Percentiles rank a stretch among this genome's conserved stretches.
These are phyloP conservation scores for Claviceps sorghi DNA, from an alignment of 2,329 filamentous ascomycete species.

Conservation along the genomic window DNA sequence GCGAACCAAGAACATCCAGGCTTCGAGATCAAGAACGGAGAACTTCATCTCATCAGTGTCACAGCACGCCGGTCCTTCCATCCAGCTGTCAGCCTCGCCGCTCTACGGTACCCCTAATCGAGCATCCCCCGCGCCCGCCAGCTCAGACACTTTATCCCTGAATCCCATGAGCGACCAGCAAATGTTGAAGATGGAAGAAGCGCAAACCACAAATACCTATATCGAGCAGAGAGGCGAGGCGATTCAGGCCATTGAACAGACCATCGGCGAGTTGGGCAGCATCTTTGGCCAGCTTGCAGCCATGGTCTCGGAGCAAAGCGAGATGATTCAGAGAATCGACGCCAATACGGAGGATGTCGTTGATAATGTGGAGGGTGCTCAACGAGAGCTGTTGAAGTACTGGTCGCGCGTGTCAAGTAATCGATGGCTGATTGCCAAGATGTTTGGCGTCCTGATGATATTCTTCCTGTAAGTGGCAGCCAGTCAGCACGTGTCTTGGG, in stretches of 20 bases:
- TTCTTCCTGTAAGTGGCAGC: conserved; percentile 51
- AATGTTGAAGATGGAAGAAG: conserved; percentile 85
- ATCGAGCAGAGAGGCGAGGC: conserved; percentile 89
- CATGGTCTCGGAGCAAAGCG: conserved; percentile 95
- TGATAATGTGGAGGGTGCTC: conserved; percentile 94
- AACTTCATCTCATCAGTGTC: conserved; percentile 91
- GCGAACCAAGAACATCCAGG: conserved; percentile 94
- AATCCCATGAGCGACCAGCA: conserved; percentile 74
- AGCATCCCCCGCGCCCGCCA: conserved; percentile 50
- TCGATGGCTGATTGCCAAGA: conserved; percentile 80
- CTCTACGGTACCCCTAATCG: conserved; percentile 68
- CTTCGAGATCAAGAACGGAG: conserved; percentile 78
- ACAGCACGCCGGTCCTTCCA: conserved; percentile 53
- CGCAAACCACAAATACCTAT: conserved; percentile 70
- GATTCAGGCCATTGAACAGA: conserved; percentile 92
- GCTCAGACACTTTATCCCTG: conserved; percentile 64
- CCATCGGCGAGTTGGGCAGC: conserved; percentile 74
- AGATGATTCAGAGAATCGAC: conserved; percentile 95
- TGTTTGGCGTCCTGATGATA: conserved; percentile 77
- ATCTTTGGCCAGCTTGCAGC: conserved; percentile 90
- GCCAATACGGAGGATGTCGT: conserved; percentile 97
- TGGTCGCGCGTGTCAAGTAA: conserved; percentile 91
- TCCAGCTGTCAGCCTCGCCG: conserved; percentile 66
- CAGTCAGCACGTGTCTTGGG: neutral
- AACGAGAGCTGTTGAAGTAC: conserved; percentile 90